Percentiles rank a stretch among this genome's conserved stretches.
Evolutionary conservation across 495 filamentous ascomycete genomes (phyloP).

Genomic region (Venustampulla echinocandica): DNA sequence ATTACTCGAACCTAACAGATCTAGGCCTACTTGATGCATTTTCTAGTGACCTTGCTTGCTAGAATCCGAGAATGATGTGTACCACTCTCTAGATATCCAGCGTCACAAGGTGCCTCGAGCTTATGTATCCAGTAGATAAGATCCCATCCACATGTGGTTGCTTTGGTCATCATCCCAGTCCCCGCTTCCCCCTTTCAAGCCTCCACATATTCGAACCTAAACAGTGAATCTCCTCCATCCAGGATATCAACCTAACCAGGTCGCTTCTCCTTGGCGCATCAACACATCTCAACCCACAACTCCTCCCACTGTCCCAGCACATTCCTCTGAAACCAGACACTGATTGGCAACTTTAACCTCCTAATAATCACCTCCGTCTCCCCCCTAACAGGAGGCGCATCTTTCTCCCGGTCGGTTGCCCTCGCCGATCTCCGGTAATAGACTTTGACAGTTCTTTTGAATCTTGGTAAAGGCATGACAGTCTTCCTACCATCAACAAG

Average conservation of each 20-base stretch:
- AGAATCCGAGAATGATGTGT: too few species aligned
- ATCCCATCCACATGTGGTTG: too few species aligned
- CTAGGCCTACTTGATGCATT: too few species aligned
- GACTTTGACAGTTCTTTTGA: background rate
- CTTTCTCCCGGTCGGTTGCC: background rate
- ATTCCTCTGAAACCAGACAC: conserved; percentile 3
- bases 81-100: too few species aligned
- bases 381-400: background rate
- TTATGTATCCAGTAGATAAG: too few species aligned
- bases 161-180: too few species aligned
- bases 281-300: conserved; percentile 9
- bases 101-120: too few species aligned
- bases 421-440: conserved; percentile 1
- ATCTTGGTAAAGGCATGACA: background rate
- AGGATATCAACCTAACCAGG: background rate
- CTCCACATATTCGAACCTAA: too few species aligned
- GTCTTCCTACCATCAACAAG: conserved; percentile 7
- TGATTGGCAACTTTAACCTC: conserved; percentile 3
- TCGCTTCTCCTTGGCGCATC: background rate
- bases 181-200: too few species aligned
- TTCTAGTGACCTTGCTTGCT: too few species aligned
- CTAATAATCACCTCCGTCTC: background rate
- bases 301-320: background rate
- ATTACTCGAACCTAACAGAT: too few species aligned
- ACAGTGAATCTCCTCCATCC: background rate